phyloP scores from a whole-genome alignment of 768 basidiomycete species.

The Porphyrellus cyaneotinctus region DNA sequence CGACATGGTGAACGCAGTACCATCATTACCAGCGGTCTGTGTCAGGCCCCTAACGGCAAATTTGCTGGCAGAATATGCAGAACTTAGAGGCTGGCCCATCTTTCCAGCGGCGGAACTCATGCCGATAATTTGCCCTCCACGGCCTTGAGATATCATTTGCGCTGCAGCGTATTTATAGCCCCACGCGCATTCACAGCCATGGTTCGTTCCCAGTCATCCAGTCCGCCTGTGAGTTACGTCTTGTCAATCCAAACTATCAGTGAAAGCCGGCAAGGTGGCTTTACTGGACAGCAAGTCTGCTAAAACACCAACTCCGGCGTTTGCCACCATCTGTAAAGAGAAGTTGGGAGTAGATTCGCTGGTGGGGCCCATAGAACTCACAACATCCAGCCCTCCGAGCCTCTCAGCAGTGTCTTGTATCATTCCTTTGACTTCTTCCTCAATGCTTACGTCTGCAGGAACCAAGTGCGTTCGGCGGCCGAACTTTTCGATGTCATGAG shows the following conservation, averaged over 20 bases:
- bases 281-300: background rate
- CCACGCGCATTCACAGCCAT: constrained; percentile 37
- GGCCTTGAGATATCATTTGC: constrained; percentile 39
- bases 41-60: constrained; percentile 38
- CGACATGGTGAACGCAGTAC: background rate
- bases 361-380: background rate
- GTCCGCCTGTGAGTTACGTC: constrained; percentile 19
- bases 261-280: background rate
- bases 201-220: constrained; percentile 38
- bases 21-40: constrained; percentile 33
- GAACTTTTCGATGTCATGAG: background rate
- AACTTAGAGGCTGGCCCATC: constrained; percentile 13
- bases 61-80: constrained; percentile 23
- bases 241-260: background rate
- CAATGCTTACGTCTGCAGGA: background rate
- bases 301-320: background rate
- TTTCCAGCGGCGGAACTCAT: constrained; percentile 23
- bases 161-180: constrained; percentile 36
- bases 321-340: constrained; percentile 11
- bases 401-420: background rate
- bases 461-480: background rate
- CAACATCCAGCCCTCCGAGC: background rate
- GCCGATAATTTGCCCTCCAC: constrained; percentile 39
- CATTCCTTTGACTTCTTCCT: background rate
- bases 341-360: background rate